Evolutionary conservation across 257 asterid species (phyloP), one percentile per base, ranked within the genome.

Genomic region (Rhazya stricta): DNA sequence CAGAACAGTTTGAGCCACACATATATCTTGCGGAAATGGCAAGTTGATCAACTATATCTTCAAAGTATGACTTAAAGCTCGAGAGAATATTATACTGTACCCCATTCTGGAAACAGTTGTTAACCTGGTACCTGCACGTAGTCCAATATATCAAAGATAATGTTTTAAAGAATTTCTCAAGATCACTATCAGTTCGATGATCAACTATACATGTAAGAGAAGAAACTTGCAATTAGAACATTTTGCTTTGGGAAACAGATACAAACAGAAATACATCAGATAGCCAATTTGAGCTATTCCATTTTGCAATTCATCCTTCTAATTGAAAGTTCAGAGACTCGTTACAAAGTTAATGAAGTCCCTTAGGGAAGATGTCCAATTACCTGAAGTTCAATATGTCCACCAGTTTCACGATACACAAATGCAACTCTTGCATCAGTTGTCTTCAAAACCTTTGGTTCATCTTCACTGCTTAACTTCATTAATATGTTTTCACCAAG

Each of bases 341-440:
- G 1, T 11, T 5, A 27, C 43, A 37, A 3, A 29, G 21, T n/a
- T 54, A 12, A 77, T n/a, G 15, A 58, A 2, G 27, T 45, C 51
- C 23, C 25, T 77, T 29, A 37, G 27, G 61, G 41, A 75, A 67
- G n/a, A 48, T 29, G 23, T 50, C 46, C 73, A 63, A 62, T 32
- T 74, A 92, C 99, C 96, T 95, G 98, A 82, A 95, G 90, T 83
- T 87, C 83, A 81, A 78, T 84, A 43, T 92, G 93, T 69, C 79
- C 86, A 73, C 85, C 91, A 39, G 85, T 78, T 82, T 83, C 88
- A 72, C 67, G 83, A 76, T 81, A 90, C 51, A 86, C 81, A 81
- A 89, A 92, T 76, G 97, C 85, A 73, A 90, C 91, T 87, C 99
- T 88, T 50, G 91, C 82, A 84, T 95, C 99, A 50, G 92, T 84